Conservation (phyloP, 2,329 filamentous ascomycete species). For the Boeremia lycopersici region DNA sequence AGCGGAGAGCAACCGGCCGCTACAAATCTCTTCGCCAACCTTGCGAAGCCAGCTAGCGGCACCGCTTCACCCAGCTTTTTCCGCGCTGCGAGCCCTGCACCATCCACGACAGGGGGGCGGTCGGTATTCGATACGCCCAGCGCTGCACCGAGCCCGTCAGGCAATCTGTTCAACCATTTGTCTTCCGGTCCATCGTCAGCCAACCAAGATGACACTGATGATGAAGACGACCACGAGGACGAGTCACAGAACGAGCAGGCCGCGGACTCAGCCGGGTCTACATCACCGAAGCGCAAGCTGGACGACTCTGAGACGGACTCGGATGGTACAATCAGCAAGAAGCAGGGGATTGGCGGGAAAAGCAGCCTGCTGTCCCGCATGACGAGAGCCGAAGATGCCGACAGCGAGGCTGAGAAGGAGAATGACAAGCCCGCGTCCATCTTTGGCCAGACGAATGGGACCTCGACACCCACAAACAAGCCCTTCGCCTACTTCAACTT, state of each 20-base stretch:
- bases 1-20: conserved; percentile 16
- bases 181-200: conserved; percentile 41
- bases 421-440: conserved; percentile 19
- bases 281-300: conserved; percentile 33
- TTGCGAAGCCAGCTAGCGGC: conserved; percentile 30
- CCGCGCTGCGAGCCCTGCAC: conserved; percentile 37
- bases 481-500: conserved; percentile 40
- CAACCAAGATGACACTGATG: conserved; percentile 39
- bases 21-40: conserved; percentile 25
- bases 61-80: conserved; percentile 33
- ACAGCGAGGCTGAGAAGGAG: conserved; percentile 33
- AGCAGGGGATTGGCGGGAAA: conserved; percentile 21
- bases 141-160: conserved; percentile 25
- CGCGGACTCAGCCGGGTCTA: conserved; percentile 21
- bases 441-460: conserved; percentile 33
- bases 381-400: conserved; percentile 27
- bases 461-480: conserved; percentile 35
- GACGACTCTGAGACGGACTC: conserved; percentile 33
- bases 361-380: conserved; percentile 40
- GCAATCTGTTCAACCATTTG: conserved; percentile 44
- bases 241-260: conserved; percentile 14
- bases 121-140: conserved; percentile 41
- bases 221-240: conserved; percentile 22
- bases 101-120: conserved; percentile 34
- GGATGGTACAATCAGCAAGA: conserved; percentile 33